Conservation (phyloP, 2,329 filamentous ascomycete species). For the Conoideocrella luteorostrata region DNA sequence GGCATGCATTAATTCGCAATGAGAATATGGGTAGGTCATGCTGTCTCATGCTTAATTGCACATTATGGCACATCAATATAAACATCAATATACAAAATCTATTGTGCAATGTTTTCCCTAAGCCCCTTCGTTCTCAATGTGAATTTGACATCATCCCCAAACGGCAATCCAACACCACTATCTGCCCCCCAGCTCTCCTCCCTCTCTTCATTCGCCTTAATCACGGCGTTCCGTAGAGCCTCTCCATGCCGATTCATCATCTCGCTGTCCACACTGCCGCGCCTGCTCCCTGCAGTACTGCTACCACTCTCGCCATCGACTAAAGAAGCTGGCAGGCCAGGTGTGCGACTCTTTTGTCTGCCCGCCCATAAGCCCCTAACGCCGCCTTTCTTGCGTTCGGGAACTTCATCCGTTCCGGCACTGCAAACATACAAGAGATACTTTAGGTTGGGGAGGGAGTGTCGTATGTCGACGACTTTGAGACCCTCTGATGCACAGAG, state of each 20-base stretch:
- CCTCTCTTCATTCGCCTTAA: conserved; percentile 17
- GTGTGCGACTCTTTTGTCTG: conserved; percentile 30
- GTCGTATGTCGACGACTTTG: conserved; percentile 79
- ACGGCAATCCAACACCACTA: conserved; percentile 33
- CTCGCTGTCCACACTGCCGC: conserved; percentile 40
- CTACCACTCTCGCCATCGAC: conserved; percentile 33
- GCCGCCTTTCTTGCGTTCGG: conserved; percentile 55
- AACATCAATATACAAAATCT: not conserved
- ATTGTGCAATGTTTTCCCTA: conserved; percentile 35
- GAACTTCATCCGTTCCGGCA: conserved; percentile 61
- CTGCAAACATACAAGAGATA: conserved; percentile 87
- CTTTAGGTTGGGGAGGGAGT: conserved; percentile 89
- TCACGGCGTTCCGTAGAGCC: conserved; percentile 25
- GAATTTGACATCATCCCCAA: conserved; percentile 39
- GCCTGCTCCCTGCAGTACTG: conserved; percentile 30
- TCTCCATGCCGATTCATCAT: conserved; percentile 32
- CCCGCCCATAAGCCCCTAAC: conserved; percentile 52
- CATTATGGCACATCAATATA: not conserved
- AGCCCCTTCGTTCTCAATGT: conserved; percentile 51
- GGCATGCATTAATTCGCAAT: no score
- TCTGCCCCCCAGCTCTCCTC: conserved; percentile 11
- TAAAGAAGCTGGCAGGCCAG: conserved; percentile 15
- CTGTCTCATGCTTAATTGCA: no score
- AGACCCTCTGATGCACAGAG: conserved; percentile 61
- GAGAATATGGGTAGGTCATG: no score